Evolutionary conservation across 305 asterid species (phyloP).

Genomic region (Coffea humblotiana): DNA sequence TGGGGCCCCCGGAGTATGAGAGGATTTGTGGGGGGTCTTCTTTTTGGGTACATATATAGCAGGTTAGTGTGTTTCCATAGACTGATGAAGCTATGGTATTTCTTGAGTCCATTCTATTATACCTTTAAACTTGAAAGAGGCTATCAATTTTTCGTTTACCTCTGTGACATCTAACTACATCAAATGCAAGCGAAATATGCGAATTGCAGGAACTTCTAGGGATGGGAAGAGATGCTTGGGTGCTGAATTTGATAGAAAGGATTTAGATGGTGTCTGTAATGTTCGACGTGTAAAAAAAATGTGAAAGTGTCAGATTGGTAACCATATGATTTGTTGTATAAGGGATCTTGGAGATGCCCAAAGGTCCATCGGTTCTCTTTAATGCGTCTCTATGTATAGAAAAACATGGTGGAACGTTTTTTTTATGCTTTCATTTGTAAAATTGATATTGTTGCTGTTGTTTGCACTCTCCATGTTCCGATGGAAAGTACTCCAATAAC

Average conservation of each 20-base stretch:
- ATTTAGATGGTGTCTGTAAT: not conserved
- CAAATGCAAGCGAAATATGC: not conserved
- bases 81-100: not conserved
- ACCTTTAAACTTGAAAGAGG: not conserved
- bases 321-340: not conserved
- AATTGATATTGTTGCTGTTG: not conserved
- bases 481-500: not conserved
- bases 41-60: not conserved
- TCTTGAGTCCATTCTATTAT: not conserved
- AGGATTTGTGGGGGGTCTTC: not conserved
- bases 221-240: not conserved
- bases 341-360: not conserved
- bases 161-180: not conserved
- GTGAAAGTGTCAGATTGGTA: not conserved
- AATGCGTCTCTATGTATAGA: not conserved
- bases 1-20: not conserved
- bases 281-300: not conserved
- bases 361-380: not conserved
- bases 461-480: not conserved
- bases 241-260: constrained; percentile 3
- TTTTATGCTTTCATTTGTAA: not conserved
- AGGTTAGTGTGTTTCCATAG: not conserved
- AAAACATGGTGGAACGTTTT: not conserved
- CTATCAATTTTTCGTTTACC: not conserved
- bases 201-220: not conserved